Evolutionary conservation across 2,329 filamentous ascomycete genomes (phyloP).

Genomic region (Nemania sp.): DNA sequence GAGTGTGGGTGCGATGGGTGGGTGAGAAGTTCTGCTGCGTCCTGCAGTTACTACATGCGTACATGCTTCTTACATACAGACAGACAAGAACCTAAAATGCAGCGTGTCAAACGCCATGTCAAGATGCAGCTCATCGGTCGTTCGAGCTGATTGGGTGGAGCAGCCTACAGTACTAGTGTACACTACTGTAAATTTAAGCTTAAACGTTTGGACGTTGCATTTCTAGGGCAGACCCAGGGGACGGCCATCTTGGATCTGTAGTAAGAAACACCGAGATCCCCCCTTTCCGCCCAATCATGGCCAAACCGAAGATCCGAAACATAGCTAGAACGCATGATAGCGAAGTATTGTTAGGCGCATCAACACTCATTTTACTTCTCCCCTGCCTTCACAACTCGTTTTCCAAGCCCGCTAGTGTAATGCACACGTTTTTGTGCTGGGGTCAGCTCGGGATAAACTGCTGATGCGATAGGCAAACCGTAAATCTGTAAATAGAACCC

Average conservation of each 20-base stretch:
- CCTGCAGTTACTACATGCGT: conserved; percentile 18
- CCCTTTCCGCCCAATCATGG: conserved; percentile 12
- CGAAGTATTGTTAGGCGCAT: conserved; percentile 15
- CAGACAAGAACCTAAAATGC: background rate
- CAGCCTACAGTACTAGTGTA: background rate
- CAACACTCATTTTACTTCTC: conserved; percentile 22
- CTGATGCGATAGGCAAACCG: conserved; percentile 18
- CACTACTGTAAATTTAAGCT: conserved; percentile 32
- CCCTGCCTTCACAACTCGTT: background rate
- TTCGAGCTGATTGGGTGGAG: conserved; percentile 26
- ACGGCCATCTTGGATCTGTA: conserved; percentile 22
- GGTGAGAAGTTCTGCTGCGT: conserved; percentile 1
- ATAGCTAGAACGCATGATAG: conserved; percentile 15
- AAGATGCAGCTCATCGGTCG: conserved; percentile 22
- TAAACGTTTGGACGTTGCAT: conserved; percentile 33
- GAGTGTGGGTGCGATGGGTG: background rate
- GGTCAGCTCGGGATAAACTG: conserved; percentile 24
- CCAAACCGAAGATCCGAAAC: conserved; percentile 15
- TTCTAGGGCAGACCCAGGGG: conserved; percentile 26
- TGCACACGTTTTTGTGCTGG: conserved; percentile 31
- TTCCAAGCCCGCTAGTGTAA: conserved; percentile 14
- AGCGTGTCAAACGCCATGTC: conserved; percentile 3
- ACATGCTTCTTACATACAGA: too few species aligned
- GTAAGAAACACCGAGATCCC: conserved; percentile 26
- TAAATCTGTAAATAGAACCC: conserved; percentile 30